These are phyloP conservation scores for Salix udensis DNA, from an alignment of 345 rosid species.

Conservation along the genomic window DNA sequence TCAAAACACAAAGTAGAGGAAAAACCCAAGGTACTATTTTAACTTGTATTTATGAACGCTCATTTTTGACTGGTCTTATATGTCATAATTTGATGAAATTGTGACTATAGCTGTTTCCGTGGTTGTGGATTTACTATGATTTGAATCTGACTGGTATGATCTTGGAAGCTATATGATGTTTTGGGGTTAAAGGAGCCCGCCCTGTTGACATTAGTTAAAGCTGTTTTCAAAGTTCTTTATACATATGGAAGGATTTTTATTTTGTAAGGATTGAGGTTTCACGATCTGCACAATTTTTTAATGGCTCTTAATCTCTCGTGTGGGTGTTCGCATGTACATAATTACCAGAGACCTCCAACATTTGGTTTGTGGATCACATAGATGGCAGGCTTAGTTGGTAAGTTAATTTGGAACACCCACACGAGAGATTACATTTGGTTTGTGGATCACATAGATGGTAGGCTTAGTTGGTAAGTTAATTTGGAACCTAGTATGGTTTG, in stretches of 20 bases:
- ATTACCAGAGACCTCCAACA: neutral
- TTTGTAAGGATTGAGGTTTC: neutral
- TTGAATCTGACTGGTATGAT: neutral
- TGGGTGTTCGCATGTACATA: neutral
- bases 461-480: neutral
- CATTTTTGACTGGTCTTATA: neutral
- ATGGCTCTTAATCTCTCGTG: neutral
- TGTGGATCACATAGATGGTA: neutral
- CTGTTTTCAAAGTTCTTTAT: neutral
- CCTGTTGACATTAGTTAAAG: neutral
- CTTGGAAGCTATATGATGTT: neutral
- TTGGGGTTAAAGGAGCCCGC: neutral
- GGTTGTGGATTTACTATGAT: neutral
- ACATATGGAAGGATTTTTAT: neutral
- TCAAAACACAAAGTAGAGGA: slow-evolving; percentile 52
- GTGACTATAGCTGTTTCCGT: neutral
- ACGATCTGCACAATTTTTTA: neutral
- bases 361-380: neutral
- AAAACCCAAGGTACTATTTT: slow-evolving; percentile 60
- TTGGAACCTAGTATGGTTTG: neutral
- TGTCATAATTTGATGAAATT: neutral
- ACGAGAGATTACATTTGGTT: neutral
- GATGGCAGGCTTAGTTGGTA: neutral
- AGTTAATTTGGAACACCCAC: neutral
- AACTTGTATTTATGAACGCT: neutral